Evolutionary conservation across 768 basidiomycete species (phyloP).

Genomic region (Gyrodon lividus): DNA sequence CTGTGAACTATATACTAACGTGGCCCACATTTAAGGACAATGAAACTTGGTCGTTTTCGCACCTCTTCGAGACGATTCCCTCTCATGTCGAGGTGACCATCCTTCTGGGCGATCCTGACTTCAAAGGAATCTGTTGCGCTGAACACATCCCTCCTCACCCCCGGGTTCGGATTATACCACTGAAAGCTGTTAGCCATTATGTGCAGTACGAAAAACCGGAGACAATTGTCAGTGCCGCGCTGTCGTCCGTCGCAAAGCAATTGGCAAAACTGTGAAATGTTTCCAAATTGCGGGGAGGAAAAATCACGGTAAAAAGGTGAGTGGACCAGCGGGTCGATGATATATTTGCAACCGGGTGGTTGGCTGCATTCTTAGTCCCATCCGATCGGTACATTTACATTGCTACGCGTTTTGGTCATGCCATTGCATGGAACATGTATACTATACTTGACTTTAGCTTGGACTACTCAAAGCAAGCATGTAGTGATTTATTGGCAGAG

Average conservation of each 20-base stretch:
- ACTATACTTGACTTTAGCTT: too few relatives aligned
- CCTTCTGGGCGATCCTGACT: constrained; percentile 20
- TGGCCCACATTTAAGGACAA: constrained; percentile 4
- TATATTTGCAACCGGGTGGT: too few relatives aligned
- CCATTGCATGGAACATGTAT: too few relatives aligned
- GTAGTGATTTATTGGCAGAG: too few relatives aligned
- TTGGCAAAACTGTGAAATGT: too few relatives aligned
- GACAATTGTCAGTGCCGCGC: constrained; percentile 15
- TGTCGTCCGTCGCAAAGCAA: background rate
- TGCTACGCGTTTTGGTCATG: too few relatives aligned
- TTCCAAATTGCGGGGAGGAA: too few relatives aligned
- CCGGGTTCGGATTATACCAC: constrained; percentile 5
- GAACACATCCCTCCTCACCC: constrained; percentile 16
- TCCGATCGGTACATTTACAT: too few relatives aligned
- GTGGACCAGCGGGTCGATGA: too few relatives aligned
- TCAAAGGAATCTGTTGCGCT: background rate
- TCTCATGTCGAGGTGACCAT: constrained; percentile 14
- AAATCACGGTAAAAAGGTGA: too few relatives aligned
- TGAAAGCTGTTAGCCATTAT: constrained; percentile 22
- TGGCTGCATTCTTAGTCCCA: too few relatives aligned
- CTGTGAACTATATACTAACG: background rate
- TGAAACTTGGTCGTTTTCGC: constrained; percentile 19
- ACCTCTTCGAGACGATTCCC: background rate
- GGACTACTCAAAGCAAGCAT: too few relatives aligned
- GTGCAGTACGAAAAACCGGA: constrained; percentile 28